Evolutionary conservation across 2,329 filamentous ascomycete genomes (phyloP).

Genomic region (Trichophyton benhamiae): DNA sequence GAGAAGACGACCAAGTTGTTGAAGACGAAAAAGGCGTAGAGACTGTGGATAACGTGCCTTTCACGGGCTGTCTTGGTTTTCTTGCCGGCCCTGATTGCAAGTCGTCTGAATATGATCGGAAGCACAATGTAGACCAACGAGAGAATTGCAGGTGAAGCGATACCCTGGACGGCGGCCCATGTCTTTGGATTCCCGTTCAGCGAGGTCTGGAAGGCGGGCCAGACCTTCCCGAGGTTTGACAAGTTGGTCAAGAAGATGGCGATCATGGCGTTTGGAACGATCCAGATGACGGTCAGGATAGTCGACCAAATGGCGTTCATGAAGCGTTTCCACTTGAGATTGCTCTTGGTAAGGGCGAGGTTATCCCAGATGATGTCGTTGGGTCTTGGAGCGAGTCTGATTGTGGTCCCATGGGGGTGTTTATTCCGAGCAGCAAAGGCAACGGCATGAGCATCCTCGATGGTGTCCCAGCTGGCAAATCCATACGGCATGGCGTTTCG

Average conservation of each 20-base stretch:
- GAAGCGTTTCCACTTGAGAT: slow-evolving; percentile 59
- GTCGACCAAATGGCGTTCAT: slow-evolving; percentile 76
- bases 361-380: slow-evolving; percentile 97
- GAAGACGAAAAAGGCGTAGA: slow-evolving; percentile 94
- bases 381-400: slow-evolving; percentile 70
- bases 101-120: slow-evolving; percentile 78
- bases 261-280: slow-evolving; percentile 86
- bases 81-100: slow-evolving; percentile 74
- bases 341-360: slow-evolving; percentile 56
- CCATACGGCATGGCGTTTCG: slow-evolving; percentile 82
- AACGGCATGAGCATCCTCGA: slow-evolving; percentile 75
- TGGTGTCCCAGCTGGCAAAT: slow-evolving; percentile 85
- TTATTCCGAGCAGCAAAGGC: slow-evolving; percentile 72
- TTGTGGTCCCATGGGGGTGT: slow-evolving; percentile 63
- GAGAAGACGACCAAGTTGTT: slow-evolving; percentile 96
- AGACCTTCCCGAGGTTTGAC: slow-evolving; percentile 64
- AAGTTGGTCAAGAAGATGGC: slow-evolving; percentile 87
- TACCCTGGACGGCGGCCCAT: slow-evolving; percentile 87
- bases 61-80: slow-evolving; percentile 86
- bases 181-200: slow-evolving; percentile 51
- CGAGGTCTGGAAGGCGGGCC: slow-evolving; percentile 58
- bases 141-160: slow-evolving; percentile 73
- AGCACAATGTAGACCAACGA: slow-evolving; percentile 78
- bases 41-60: slow-evolving; percentile 74
- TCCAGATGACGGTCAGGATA: slow-evolving; percentile 70